Conservation (phyloP, 1,284 basidiomycete genomes). For the Amylostereum areolatum region DNA sequence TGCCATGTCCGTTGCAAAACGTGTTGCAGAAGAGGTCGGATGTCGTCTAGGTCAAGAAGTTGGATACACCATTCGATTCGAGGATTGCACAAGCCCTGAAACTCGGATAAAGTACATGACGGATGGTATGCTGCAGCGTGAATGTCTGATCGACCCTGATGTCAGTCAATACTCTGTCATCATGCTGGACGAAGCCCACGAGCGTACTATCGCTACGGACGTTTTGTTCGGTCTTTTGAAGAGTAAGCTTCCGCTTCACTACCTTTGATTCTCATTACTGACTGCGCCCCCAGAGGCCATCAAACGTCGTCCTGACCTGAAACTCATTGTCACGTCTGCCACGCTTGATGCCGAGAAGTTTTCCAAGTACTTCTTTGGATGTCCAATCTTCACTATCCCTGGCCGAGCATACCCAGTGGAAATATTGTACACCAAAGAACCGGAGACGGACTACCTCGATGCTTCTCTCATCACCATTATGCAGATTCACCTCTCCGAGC, state of each 20-base stretch:
- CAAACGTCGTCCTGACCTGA: slow-evolving; percentile 90
- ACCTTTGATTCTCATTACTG: slow-evolving; percentile 10
- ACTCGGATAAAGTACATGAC: slow-evolving; percentile 99
- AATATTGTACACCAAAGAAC: slow-evolving; percentile 96
- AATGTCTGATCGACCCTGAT: slow-evolving; percentile 94
- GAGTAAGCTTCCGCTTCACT: slow-evolving; percentile 50
- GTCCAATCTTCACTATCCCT: slow-evolving; percentile 99
- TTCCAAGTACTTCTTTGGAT: slow-evolving; percentile 97
- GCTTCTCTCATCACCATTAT: slow-evolving; percentile 98
- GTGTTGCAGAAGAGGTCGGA: slow-evolving; percentile 96
- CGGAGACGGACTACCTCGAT: slow-evolving; percentile 97
- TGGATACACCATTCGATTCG: slow-evolving; percentile 98
- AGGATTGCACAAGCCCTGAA: slow-evolving; percentile 96
- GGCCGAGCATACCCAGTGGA: slow-evolving; percentile 99
- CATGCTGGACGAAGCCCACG: slow-evolving; percentile 99
- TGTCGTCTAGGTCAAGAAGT: slow-evolving; percentile 96
- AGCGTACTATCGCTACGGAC: slow-evolving; percentile 96
- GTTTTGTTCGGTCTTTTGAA: slow-evolving; percentile 96
- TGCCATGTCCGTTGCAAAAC: slow-evolving; percentile 98
- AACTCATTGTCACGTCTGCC: slow-evolving; percentile 96
- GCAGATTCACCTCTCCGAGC: slow-evolving; percentile 98
- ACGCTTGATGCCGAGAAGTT: slow-evolving; percentile 99
- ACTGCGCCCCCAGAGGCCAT: slow-evolving; percentile 71
- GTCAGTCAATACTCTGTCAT: slow-evolving; percentile 90
- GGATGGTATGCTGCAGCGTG: slow-evolving; percentile 97